phyloP scores from a whole-genome alignment of 1,139 yeast species.

The Tardiomyces depauwii region DNA sequence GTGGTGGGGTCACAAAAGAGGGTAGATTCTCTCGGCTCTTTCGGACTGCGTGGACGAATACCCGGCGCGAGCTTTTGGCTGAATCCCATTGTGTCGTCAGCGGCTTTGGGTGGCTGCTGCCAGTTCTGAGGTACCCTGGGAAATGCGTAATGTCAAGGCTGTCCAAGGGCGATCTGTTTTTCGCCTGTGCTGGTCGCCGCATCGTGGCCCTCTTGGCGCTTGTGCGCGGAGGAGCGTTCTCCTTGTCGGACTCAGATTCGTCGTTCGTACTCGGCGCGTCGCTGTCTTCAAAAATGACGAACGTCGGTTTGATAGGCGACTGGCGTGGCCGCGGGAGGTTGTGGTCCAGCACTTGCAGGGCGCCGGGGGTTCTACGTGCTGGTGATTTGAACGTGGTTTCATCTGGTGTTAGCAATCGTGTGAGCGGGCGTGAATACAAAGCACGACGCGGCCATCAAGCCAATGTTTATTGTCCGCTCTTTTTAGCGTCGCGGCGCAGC shows the following conservation, averaged over 20 bases:
- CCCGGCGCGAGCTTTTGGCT: background rate
- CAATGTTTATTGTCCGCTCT: too few species aligned
- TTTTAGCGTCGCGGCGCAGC: too few species aligned
- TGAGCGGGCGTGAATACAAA: too few species aligned
- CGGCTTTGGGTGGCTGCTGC: background rate
- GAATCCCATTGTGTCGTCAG: background rate
- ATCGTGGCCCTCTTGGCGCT: background rate
- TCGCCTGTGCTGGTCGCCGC: background rate
- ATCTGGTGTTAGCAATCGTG: background rate
- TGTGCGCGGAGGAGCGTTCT: background rate
- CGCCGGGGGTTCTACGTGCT: background rate
- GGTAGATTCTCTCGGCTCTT: background rate
- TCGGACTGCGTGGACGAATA: background rate
- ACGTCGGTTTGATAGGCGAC: background rate
- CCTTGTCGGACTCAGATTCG: background rate
- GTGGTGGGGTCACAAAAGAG: background rate
- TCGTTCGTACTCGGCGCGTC: background rate
- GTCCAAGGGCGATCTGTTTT: background rate
- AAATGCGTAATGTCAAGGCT: background rate
- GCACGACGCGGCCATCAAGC: too few species aligned
- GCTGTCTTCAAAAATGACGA: background rate
- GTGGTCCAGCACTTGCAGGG: background rate
- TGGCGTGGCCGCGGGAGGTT: background rate
- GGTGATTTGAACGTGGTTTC: background rate
- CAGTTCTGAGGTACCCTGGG: background rate